A percentile compares a stretch with the other conserved stretches of the same genome.
phyloP scores from a whole-genome alignment of 495 filamentous ascomycete species.

The Clavariopsis aquatica region DNA sequence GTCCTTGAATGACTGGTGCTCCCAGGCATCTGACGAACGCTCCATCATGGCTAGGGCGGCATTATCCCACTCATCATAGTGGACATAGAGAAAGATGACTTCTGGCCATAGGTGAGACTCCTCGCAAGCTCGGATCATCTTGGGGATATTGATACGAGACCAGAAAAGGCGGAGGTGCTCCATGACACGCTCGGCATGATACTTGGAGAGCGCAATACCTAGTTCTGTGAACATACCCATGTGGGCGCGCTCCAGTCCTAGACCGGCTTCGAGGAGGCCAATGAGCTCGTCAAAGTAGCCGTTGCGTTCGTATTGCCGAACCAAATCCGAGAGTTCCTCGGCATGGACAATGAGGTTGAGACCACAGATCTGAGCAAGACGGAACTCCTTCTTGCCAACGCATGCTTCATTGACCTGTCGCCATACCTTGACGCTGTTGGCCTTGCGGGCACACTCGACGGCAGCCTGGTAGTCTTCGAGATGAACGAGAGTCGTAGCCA shows the following conservation, averaged over 20 bases:
- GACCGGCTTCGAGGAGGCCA: constrained; percentile 86
- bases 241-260: constrained; percentile 87
- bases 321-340: constrained; percentile 89
- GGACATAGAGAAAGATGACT: constrained; percentile 97
- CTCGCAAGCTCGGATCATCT: constrained; percentile 94
- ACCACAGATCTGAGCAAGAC: constrained; percentile 98
- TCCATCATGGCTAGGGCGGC: constrained; percentile 99
- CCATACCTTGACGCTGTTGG: constrained; percentile 99
- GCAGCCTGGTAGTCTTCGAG: constrained; percentile 96
- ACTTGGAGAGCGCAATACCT: constrained; percentile 92
- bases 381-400: constrained; percentile 98
- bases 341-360: constrained; percentile 98
- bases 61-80: constrained; percentile 99
- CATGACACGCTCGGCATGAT: constrained; percentile 95
- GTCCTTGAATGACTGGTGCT: constrained; percentile 99
- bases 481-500: constrained; percentile 95
- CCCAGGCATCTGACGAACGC: constrained; percentile 96
- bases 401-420: constrained; percentile 98
- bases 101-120: constrained; percentile 97
- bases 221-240: constrained; percentile 98
- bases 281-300: constrained; percentile 99
- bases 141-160: constrained; percentile 97
- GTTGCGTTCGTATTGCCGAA: constrained; percentile 93
- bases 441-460: constrained; percentile 97
- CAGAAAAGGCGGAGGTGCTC: constrained; percentile 99